phyloP scores from a whole-genome alignment of 2,329 filamentous ascomycete species.

The Fonsecaea erecta region DNA sequence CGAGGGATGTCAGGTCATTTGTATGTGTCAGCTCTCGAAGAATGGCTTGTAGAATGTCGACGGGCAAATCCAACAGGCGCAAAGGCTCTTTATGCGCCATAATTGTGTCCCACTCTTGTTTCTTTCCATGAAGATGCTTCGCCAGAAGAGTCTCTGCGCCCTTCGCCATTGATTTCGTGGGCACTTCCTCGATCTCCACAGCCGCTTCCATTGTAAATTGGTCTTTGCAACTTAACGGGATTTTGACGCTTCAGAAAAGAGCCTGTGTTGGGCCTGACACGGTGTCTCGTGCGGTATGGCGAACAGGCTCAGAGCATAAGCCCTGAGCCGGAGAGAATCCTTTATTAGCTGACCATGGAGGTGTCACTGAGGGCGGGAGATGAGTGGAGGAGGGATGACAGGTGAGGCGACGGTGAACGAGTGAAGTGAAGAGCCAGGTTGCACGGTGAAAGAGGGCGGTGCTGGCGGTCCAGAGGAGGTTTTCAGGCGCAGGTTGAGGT shows the following conservation, averaged over 20 bases:
- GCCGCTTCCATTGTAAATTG: constrained; percentile 24
- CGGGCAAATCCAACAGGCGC: constrained; percentile 72
- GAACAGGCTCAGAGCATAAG: constrained; percentile 31
- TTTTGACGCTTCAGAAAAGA: background rate
- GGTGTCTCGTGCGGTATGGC: background rate
- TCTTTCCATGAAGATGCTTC: constrained; percentile 35
- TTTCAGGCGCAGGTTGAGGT: constrained; percentile 5
- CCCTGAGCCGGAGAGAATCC: constrained; percentile 27
- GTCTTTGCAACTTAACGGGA: background rate
- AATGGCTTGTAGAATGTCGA: constrained; percentile 78
- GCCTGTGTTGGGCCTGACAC: background rate
- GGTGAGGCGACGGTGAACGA: constrained; percentile 18
- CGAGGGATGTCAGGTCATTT: constrained; percentile 78
- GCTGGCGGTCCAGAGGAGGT: background rate
- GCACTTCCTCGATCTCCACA: constrained; percentile 18
- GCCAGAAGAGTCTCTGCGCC: constrained; percentile 26
- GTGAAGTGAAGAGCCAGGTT: constrained; percentile 21
- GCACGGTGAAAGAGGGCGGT: constrained; percentile 5
- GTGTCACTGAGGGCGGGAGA: constrained; percentile 16
- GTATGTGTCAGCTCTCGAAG: constrained; percentile 81
- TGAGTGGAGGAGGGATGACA: constrained; percentile 14
- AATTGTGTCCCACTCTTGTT: constrained; percentile 36
- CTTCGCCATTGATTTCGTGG: constrained; percentile 13
- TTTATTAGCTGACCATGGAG: constrained; percentile 31
- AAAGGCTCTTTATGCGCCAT: constrained; percentile 60